These are phyloP conservation scores for Epichloe gansuensis DNA, from an alignment of 2,329 filamentous ascomycete genomes.

Conservation along the genomic window DNA sequence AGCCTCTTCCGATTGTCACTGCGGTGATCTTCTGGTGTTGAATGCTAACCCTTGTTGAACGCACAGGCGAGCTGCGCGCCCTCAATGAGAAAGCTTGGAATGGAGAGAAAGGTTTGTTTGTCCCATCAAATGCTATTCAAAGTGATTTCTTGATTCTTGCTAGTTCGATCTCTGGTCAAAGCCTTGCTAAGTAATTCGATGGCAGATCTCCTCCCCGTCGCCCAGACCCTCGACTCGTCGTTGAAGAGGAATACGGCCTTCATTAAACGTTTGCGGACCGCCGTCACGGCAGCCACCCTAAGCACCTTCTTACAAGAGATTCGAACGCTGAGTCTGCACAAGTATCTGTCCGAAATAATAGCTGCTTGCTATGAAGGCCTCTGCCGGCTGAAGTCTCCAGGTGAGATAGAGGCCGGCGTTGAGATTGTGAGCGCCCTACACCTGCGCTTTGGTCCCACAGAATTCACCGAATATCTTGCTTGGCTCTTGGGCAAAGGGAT, in stretches of 20 bases:
- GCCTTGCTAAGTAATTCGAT: not conserved
- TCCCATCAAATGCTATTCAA: conserved; percentile 10
- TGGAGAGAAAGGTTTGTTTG: conserved; percentile 62
- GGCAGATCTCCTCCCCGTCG: conserved; percentile 65
- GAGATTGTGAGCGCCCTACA: conserved; percentile 93
- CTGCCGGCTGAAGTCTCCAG: conserved; percentile 79
- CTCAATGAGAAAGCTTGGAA: conserved; percentile 82
- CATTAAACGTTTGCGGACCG: conserved; percentile 88
- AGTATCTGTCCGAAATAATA: conserved; percentile 94
- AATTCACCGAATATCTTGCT: conserved; percentile 84
- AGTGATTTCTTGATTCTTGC: conserved; percentile 8
- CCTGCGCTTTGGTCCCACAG: conserved; percentile 79
- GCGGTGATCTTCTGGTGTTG: not conserved
- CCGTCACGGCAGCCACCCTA: conserved; percentile 67
- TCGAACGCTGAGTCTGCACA: conserved; percentile 79
- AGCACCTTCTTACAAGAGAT: conserved; percentile 83
- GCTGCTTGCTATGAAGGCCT: conserved; percentile 91
- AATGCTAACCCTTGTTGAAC: conserved; percentile 9
- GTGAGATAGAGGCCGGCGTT: conserved; percentile 83
- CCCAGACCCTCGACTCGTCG: conserved; percentile 77
- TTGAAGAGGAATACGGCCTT: conserved; percentile 98
- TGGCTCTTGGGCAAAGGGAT: conserved; percentile 88
- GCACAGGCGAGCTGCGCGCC: conserved; percentile 73
- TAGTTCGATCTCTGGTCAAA: not conserved
- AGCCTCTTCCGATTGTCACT: not conserved